Conservation (phyloP, 208 protist species). For the Leishmania tarentolae region DNA sequence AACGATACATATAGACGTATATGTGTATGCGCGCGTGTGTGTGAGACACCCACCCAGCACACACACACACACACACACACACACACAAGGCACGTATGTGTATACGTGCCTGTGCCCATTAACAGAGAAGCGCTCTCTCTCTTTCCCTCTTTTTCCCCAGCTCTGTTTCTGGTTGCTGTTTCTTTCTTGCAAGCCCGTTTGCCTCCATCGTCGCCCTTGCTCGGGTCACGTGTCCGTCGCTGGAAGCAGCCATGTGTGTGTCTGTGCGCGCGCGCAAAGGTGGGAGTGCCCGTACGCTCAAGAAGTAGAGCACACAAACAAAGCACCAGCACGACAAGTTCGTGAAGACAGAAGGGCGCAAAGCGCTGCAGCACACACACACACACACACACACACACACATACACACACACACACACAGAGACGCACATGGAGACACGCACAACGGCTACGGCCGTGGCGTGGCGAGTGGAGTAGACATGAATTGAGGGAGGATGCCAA, state of each 20-base stretch:
- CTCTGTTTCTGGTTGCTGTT: neutral
- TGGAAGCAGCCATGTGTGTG: neutral
- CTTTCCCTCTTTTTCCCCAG: neutral
- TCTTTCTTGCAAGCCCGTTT: neutral
- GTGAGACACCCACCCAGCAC: no score
- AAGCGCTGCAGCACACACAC: neutral
- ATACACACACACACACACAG: slow-evolving; percentile 3
- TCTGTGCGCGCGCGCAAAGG: neutral
- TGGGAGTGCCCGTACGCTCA: neutral
- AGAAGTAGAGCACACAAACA: neutral
- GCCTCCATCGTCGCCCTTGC: neutral
- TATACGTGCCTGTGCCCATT: neutral
- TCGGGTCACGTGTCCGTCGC: neutral
- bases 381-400: slow-evolving; percentile 2
- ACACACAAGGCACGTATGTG: neutral
- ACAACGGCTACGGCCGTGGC: neutral
- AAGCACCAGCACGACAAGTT: neutral
- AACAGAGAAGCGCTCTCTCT: neutral
- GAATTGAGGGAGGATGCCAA: neutral
- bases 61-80: neutral
- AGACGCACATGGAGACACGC: neutral
- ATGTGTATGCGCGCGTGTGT: neutral
- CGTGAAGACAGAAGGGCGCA: neutral
- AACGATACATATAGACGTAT: neutral
- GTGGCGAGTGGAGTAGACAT: neutral